phyloP scores from a whole-genome alignment of 2,329 filamentous ascomycete species.

The Annulohypoxylon truncatum region DNA sequence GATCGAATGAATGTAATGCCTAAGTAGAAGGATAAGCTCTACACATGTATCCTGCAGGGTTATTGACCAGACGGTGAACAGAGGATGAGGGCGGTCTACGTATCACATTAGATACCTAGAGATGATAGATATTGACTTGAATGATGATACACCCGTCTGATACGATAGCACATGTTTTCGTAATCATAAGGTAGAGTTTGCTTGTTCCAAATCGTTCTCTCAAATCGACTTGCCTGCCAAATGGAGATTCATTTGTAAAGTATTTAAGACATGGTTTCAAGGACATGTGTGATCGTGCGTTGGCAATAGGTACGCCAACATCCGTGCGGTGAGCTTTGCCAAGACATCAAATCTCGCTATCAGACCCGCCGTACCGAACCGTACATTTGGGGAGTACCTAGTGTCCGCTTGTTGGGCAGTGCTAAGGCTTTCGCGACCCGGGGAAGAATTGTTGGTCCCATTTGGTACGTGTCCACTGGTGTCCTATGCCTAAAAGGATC shows the following conservation, averaged over 20 bases:
- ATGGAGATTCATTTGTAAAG: background rate
- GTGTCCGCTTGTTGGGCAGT: conserved; percentile 31
- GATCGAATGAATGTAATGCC: background rate
- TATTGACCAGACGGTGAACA: background rate
- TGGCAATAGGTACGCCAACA: conserved; percentile 18
- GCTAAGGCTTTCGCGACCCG: background rate
- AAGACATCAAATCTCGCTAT: conserved; percentile 31
- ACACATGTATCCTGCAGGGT: background rate
- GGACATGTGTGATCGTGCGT: conserved; percentile 16
- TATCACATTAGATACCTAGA: background rate
- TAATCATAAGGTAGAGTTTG: background rate
- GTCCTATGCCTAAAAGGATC: conserved; percentile 24
- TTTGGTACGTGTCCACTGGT: conserved; percentile 19
- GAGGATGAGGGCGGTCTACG: background rate
- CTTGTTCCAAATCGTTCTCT: background rate
- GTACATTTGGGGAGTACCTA: conserved; percentile 16
- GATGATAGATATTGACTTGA: background rate
- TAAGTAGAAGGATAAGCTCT: background rate
- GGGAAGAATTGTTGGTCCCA: conserved; percentile 6
- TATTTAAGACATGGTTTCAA: background rate
- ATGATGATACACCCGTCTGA: background rate
- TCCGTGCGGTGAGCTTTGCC: conserved; percentile 27
- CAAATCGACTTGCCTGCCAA: background rate
- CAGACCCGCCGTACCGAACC: conserved; percentile 24
- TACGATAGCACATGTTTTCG: background rate